Percentiles rank a stretch among this genome's conserved stretches.
phyloP scores from a whole-genome alignment of 2,329 filamentous ascomycete genomes.

The Lecanosticta acicola region DNA sequence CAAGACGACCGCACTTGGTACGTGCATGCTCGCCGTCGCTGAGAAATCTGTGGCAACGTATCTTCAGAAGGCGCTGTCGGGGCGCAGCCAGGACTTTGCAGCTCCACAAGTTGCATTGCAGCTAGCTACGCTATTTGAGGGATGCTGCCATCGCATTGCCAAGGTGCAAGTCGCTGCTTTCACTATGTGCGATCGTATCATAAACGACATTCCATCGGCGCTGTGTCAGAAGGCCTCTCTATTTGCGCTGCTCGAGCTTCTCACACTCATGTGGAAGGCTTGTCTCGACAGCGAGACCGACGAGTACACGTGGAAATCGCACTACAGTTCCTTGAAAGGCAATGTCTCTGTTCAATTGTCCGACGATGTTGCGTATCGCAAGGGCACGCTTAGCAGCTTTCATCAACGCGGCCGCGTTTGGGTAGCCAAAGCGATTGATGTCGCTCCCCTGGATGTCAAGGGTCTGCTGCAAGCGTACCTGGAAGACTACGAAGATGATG shows the following conservation, averaged over 20 bases:
- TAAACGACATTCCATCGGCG: conserved; percentile 77
- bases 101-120: conserved; percentile 86
- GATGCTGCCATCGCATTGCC: conserved; percentile 89
- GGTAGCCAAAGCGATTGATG: conserved; percentile 73
- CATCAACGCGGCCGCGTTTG: conserved; percentile 72
- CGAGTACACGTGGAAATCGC: conserved; percentile 79
- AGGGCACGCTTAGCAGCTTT: conserved; percentile 70
- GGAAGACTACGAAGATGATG: conserved; percentile 89
- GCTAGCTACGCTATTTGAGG: conserved; percentile 75
- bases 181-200: conserved; percentile 76
- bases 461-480: conserved; percentile 93
- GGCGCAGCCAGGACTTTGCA: conserved; percentile 71
- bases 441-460: conserved; percentile 90
- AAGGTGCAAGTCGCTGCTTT: conserved; percentile 85
- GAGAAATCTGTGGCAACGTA: conserved; percentile 74
- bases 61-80: conserved; percentile 66
- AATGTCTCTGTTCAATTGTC: conserved; percentile 84
- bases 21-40: conserved; percentile 58
- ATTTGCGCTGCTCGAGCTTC: conserved; percentile 84
- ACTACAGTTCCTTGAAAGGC: conserved; percentile 70
- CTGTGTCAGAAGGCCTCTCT: conserved; percentile 85
- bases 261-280: conserved; percentile 91
- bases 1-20: conserved; percentile 54
- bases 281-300: conserved; percentile 93
- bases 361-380: conserved; percentile 80